Evolutionary conservation across 495 filamentous ascomycete genomes (phyloP).

Genomic region (Penicillium salamii): DNA sequence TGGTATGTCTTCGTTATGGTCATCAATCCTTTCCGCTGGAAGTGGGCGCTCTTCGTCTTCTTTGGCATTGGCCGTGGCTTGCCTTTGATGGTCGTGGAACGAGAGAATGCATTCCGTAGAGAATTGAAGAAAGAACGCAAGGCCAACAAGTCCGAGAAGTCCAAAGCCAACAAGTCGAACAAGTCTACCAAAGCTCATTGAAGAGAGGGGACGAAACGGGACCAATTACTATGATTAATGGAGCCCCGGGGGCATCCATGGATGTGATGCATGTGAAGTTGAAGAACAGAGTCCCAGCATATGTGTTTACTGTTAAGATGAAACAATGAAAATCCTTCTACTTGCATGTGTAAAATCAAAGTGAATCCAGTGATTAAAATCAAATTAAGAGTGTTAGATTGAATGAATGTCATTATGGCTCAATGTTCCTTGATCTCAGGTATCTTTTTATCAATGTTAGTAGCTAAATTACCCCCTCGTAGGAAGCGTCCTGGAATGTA

Average conservation of each 20-base stretch:
- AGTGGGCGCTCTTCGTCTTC: conserved; percentile 70
- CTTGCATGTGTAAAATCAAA: neutral
- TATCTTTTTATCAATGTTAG: conserved; percentile 21
- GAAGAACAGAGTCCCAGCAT: too few relatives aligned
- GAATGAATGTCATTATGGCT: too few relatives aligned
- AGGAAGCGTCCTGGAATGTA: conserved; percentile 22
- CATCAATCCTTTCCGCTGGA: conserved; percentile 84
- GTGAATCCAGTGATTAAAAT: neutral
- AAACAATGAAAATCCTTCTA: neutral
- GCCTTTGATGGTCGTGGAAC: conserved; percentile 61
- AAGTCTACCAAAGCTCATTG: neutral
- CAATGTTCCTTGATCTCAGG: conserved; percentile 26
- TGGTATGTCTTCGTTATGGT: conserved; percentile 79
- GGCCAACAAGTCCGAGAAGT: neutral
- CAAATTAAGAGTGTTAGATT: too few relatives aligned
- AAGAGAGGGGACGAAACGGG: neutral
- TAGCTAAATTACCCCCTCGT: conserved; percentile 27
- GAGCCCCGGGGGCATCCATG: too few relatives aligned
- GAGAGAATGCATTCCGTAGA: conserved; percentile 53
- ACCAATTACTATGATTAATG: neutral
- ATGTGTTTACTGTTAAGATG: neutral
- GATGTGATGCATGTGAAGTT: too few relatives aligned
- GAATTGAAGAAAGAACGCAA: conserved; percentile 31
- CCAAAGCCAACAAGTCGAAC: neutral
- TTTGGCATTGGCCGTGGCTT: conserved; percentile 67